Evolutionary conservation across 179 eudicot genomes (phyloP).

Genomic region (Spinacia oleracea): DNA sequence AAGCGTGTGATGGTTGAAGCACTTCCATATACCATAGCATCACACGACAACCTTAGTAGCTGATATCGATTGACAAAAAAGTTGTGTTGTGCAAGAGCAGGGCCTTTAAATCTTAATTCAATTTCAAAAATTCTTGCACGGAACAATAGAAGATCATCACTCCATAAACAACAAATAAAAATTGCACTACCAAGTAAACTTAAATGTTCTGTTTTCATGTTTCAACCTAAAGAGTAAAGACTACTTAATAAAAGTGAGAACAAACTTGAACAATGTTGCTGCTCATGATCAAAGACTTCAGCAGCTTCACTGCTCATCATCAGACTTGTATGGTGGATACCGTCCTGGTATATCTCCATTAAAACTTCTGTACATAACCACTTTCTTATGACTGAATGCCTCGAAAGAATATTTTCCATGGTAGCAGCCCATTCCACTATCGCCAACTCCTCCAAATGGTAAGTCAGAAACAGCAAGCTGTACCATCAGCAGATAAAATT

Average conservation of each 20-base stretch:
- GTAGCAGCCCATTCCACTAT: conserved; percentile 86
- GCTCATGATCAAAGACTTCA: conserved; percentile 61
- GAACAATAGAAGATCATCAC: no score
- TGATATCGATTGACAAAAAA: no score
- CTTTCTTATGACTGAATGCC: conserved; percentile 84
- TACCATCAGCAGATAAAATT: conserved; percentile 18
- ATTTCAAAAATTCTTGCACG: no score
- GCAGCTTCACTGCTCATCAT: conserved; percentile 43
- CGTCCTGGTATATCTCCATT: conserved; percentile 62
- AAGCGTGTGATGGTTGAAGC: background rate
- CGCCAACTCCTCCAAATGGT: conserved; percentile 97
- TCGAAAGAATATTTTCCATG: conserved; percentile 92
- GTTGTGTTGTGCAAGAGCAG: no score
- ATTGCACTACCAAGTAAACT: background rate
- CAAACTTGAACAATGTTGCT: conserved; percentile 48
- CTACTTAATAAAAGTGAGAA: conserved; percentile 58
- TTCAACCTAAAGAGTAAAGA: conserved; percentile 24
- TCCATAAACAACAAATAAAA: no score
- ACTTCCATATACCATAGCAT: no score
- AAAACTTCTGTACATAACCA: conserved; percentile 62
- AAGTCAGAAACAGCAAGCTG: conserved; percentile 60
- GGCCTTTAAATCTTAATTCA: no score
- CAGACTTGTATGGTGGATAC: conserved; percentile 77
- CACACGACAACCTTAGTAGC: no score
- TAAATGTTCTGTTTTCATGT: background rate